A percentile compares a stretch with the other conserved stretches of the same genome.
Conservation (phyloP, 75 land plant genomes). For the Pinus albicaulis region DNA sequence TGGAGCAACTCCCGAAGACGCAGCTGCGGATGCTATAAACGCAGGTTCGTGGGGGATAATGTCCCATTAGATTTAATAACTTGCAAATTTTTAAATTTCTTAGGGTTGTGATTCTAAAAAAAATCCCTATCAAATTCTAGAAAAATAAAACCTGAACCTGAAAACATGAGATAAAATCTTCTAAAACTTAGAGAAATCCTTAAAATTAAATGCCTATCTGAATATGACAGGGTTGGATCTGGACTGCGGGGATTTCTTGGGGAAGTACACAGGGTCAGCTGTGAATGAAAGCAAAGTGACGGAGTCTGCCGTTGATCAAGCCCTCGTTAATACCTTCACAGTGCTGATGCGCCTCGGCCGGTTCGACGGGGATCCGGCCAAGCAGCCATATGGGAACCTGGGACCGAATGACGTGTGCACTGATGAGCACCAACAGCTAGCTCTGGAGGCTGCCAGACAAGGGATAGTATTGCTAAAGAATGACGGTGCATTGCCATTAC, state of each 20-base stretch:
- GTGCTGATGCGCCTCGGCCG: slow-evolving; percentile 87
- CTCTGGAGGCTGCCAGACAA: slow-evolving; percentile 38
- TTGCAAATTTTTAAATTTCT: too few species aligned
- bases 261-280: slow-evolving; percentile 48
- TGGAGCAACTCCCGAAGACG: slow-evolving; percentile 74
- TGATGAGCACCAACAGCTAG: slow-evolving; percentile 48
- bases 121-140: too few species aligned
- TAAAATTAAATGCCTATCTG: too few species aligned
- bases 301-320: slow-evolving; percentile 53
- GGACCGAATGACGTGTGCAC: slow-evolving; percentile 85
- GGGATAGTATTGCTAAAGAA: slow-evolving; percentile 40
- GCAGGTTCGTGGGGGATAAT: slow-evolving; percentile 48
- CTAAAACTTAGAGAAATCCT: too few species aligned
- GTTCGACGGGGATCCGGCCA: slow-evolving; percentile 82
- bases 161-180: too few species aligned
- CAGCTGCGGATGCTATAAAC: slow-evolving; percentile 74
- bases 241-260: slow-evolving; percentile 76
- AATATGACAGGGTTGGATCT: slow-evolving; percentile 69
- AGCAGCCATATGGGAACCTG: slow-evolving; percentile 54
- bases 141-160: too few species aligned
- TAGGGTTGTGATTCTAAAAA: too few species aligned
- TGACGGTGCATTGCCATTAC: background rate
- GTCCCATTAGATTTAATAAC: too few species aligned
- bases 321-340: slow-evolving; percentile 55
- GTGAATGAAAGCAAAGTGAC: slow-evolving; percentile 49